Conservation (phyloP, 176 grass and related monocot genomes). For the Hordeum vulgare region DNA sequence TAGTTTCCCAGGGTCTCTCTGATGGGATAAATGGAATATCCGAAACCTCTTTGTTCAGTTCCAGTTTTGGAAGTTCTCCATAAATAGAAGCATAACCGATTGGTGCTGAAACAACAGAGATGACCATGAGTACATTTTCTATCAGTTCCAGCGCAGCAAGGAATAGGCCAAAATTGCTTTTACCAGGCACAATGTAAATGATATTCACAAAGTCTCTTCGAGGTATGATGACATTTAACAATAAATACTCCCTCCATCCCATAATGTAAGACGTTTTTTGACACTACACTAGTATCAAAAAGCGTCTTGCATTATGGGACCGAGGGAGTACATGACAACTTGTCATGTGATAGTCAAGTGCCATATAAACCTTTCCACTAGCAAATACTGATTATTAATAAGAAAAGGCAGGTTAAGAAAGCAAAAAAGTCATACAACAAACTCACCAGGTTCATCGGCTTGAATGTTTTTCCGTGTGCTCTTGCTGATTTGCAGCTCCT, state of each 20-base stretch:
- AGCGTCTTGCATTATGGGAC: too few species aligned
- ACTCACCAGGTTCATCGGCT: conserved; percentile 57
- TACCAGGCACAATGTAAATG: neutral
- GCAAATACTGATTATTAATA: neutral
- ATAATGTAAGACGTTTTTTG: too few species aligned
- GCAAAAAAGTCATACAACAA: neutral
- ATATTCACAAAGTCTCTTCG: neutral
- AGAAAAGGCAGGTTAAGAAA: neutral
- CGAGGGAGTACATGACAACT: neutral
- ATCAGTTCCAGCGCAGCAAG: neutral
- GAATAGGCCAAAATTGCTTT: neutral
- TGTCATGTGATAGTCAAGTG: neutral
- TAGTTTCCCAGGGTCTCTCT: conserved; percentile 91
- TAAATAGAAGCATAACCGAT: conserved; percentile 79
- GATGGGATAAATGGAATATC: conserved; percentile 64
- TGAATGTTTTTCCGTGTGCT: conserved; percentile 29
- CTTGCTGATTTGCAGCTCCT: conserved; percentile 27
- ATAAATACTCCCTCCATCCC: neutral
- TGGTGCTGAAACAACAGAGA: conserved; percentile 41
- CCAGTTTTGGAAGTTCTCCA: conserved; percentile 54
- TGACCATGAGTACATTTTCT: neutral
- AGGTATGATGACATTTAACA: neutral
- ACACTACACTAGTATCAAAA: too few species aligned
- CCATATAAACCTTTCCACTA: neutral
- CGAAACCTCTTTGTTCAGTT: conserved; percentile 36